Base-by-base conservation (phyloP, 2,329 filamentous ascomycete genomes). In the Calonectria pauciramosa region DNA sequence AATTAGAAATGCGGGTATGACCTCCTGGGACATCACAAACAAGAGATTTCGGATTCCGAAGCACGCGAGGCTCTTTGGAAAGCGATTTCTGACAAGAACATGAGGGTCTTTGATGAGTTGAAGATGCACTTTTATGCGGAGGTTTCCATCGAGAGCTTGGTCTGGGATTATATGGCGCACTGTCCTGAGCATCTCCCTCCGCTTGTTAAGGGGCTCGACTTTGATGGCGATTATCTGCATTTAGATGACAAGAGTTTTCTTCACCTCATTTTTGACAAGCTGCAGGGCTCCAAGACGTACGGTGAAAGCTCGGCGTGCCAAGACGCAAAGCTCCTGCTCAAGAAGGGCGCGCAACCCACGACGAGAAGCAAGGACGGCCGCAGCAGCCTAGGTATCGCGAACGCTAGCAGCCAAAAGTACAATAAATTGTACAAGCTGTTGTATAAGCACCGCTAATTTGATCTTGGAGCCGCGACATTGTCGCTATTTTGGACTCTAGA, bases 1-100 rank as follows among this genome's bases (percentile, higher is more conserved):
- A 4, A 49, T 47, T 65, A 65, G 60, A 65, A 49, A 16, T 32
- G 36, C 60, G 60, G 60, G 28, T 65, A 65, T 18, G 60, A 65
- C 41, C 20, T 65, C 26, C n/a, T 65, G 5, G 28, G 28, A 44
- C 41, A 65, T 10, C 60, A 65, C 28, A 14, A n/a, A 47, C 26
- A 49, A 14, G 28, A 32, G 16, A 65, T 65, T 13, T 41, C 60
- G 23, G 11, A 20, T 4, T 41, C 44, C 1, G 20, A 30, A 9
- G 7, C 30, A 11, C 60, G 32, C 2, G 26, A 34, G 36, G 41
- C 41, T 34, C n/a, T 65, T 11, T 16, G 30, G 28, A 20, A 13
- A 7, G 44, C 60, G 2, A 20, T 65, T 23, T 49, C 41, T 10
- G 18, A 20, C 18, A 34, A 16, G 10, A 65, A 65, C 38, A 49